Evolutionary conservation across 352 stramenopile species (phyloP).

Genomic region (Phytophthora meadii): DNA sequence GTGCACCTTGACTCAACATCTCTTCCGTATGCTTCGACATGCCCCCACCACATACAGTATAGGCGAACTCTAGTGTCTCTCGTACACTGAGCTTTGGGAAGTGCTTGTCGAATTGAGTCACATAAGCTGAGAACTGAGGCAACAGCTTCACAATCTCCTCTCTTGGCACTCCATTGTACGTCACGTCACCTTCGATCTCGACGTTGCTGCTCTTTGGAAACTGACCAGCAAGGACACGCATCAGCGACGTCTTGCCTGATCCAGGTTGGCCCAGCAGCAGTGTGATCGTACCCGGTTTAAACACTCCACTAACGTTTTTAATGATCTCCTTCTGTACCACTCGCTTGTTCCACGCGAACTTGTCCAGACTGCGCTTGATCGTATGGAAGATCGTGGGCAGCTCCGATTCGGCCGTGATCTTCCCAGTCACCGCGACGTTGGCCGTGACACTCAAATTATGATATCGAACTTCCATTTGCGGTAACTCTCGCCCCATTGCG

Average conservation of each 20-base stretch:
- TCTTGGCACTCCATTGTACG: slow-evolving; percentile 41
- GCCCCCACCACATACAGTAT: slow-evolving; percentile 34
- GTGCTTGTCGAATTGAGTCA: slow-evolving; percentile 42
- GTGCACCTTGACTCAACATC: slow-evolving; percentile 42
- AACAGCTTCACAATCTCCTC: slow-evolving; percentile 32
- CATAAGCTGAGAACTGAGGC: slow-evolving; percentile 44
- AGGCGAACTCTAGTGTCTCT: slow-evolving; percentile 46
- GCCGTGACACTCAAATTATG: slow-evolving; percentile 31
- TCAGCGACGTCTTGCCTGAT: slow-evolving; percentile 47
- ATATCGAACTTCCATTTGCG: slow-evolving; percentile 40
- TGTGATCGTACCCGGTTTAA: slow-evolving; percentile 44
- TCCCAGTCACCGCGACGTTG: slow-evolving; percentile 26
- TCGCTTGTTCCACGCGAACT: slow-evolving; percentile 13
- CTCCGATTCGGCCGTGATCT: slow-evolving; percentile 35
- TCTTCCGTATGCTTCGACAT: slow-evolving; percentile 44
- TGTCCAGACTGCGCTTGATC: slow-evolving; percentile 29
- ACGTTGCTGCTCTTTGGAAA: slow-evolving; percentile 43
- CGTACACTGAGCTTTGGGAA: slow-evolving; percentile 38
- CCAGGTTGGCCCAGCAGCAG: slow-evolving; percentile 46
- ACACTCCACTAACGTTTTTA: slow-evolving; percentile 35
- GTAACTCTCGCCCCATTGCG: slow-evolving; percentile 23
- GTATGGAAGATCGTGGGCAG: slow-evolving; percentile 44
- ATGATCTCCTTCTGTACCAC: slow-evolving; percentile 45
- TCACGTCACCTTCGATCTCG: slow-evolving; percentile 37
- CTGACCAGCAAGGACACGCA: slow-evolving; percentile 38